phyloP scores from a whole-genome alignment of 495 filamentous ascomycete species.

The Astrocystis sublimbata region DNA sequence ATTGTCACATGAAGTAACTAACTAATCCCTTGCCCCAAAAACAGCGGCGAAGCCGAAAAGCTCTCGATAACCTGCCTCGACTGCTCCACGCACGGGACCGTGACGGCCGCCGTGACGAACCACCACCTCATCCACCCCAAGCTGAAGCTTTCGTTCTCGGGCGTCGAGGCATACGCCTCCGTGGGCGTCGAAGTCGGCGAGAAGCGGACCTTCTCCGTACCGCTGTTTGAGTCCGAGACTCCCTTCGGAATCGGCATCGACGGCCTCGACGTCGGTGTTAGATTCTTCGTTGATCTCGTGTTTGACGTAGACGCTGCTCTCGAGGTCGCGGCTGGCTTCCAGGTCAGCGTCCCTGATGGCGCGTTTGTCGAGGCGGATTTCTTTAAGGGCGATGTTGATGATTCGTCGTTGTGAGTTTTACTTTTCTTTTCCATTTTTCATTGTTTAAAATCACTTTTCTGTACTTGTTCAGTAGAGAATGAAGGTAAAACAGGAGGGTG shows the following conservation, averaged over 20 bases:
- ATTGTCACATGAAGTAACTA: not conserved
- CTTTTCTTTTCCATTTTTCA: not conserved
- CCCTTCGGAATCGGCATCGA: conserved; percentile 26
- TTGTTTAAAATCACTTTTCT: no score
- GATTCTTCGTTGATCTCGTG: conserved; percentile 36
- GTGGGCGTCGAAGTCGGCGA: conserved; percentile 17
- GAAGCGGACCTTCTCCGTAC: conserved; percentile 24
- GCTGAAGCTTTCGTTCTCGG: conserved; percentile 22
- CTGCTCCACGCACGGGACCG: conserved; percentile 27
- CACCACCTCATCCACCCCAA: conserved; percentile 21
- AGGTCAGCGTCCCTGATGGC: conserved; percentile 32
- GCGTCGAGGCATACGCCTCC: conserved; percentile 27
- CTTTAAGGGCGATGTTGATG: conserved; percentile 31
- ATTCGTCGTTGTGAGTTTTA: conserved; percentile 32
- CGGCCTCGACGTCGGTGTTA: conserved; percentile 29
- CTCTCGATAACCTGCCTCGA: conserved; percentile 25
- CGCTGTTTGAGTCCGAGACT: conserved; percentile 25
- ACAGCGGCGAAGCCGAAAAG: conserved; percentile 1
- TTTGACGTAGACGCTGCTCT: conserved; percentile 33
- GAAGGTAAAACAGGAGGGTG: no score
- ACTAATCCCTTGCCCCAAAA: conserved; percentile 2
- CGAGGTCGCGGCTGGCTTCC: conserved; percentile 37
- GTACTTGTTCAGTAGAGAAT: no score
- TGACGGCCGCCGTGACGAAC: conserved; percentile 25
- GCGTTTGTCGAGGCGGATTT: conserved; percentile 33